Evolutionary conservation across 2,329 filamentous ascomycete genomes (phyloP).

Genomic region (Arachnomyces sp.): DNA sequence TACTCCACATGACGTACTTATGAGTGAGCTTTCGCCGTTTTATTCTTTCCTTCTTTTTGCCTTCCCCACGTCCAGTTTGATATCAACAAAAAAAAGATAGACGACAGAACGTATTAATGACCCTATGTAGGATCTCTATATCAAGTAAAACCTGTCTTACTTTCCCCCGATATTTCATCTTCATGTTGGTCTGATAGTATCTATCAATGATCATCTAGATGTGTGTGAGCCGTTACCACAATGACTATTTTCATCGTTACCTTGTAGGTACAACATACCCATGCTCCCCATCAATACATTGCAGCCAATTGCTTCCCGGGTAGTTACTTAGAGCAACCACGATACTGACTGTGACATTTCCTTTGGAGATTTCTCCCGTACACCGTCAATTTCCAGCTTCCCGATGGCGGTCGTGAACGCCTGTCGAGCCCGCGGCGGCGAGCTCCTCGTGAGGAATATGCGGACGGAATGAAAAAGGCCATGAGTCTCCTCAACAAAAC

Average conservation of each 20-base stretch:
- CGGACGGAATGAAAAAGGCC: conserved; percentile 15
- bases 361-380: conserved; percentile 77
- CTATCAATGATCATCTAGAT: no score
- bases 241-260: conserved; percentile 57
- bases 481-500: conserved; percentile 28
- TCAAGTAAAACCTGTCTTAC: no score
- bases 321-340: background rate
- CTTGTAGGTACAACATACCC: conserved; percentile 39
- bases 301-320: background rate
- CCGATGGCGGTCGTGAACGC: conserved; percentile 7
- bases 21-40: conserved; percentile 13
- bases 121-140: no score
- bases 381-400: conserved; percentile 76
- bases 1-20: conserved; percentile 29
- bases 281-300: conserved; percentile 8
- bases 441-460: conserved; percentile 7
- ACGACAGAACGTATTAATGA: no score
- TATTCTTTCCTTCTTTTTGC: conserved; percentile 8
- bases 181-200: conserved; percentile 5
- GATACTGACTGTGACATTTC: conserved; percentile 35
- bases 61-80: conserved; percentile 7
- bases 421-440: conserved; percentile 6
- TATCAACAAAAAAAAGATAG: no score
- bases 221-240: conserved; percentile 8
- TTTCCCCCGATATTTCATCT: conserved; percentile 1